These are phyloP conservation scores for Cladosporium austrohemisphaericum DNA, from an alignment of 2,329 filamentous ascomycete species.

Conservation along the genomic window DNA sequence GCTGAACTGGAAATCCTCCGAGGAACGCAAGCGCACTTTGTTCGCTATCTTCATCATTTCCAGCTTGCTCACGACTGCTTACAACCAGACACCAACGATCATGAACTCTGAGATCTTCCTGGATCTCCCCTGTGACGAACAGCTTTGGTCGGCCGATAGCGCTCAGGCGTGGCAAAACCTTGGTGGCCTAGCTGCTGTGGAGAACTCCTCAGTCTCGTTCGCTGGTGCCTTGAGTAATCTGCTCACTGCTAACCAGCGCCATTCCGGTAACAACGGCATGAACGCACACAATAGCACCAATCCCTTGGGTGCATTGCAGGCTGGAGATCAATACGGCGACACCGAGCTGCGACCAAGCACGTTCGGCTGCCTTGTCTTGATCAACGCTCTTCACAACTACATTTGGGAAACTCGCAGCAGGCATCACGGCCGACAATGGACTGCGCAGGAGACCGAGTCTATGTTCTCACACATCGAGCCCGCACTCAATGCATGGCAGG, in stretches of 20 bases:
- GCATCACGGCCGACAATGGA: constrained; percentile 86
- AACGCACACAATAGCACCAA: constrained; percentile 22
- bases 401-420: constrained; percentile 96
- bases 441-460: constrained; percentile 84
- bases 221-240: constrained; percentile 76
- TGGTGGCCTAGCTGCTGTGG: constrained; percentile 66
- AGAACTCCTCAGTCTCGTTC: constrained; percentile 72
- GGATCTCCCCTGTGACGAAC: constrained; percentile 88
- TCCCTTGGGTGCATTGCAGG: constrained; percentile 22
- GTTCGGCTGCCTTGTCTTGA: constrained; percentile 85
- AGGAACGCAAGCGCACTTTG: constrained; percentile 89
- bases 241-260: constrained; percentile 69
- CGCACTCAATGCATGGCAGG: constrained; percentile 88
- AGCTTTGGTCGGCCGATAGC: constrained; percentile 79
- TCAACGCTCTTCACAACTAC: constrained; percentile 94
- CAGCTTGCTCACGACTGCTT: constrained; percentile 83
- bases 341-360: constrained; percentile 76
- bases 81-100: constrained; percentile 86
- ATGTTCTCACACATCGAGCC: constrained; percentile 96
- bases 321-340: constrained; percentile 31
- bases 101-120: constrained; percentile 91
- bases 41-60: constrained; percentile 90
- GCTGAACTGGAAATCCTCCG: constrained; percentile 80
- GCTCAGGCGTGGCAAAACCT: constrained; percentile 75
- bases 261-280: constrained; percentile 22